Percentiles rank a stretch among this genome's conserved stretches.
These are phyloP conservation scores for Russula compacta DNA, from an alignment of 768 basidiomycete genomes.

Conservation along the genomic window DNA sequence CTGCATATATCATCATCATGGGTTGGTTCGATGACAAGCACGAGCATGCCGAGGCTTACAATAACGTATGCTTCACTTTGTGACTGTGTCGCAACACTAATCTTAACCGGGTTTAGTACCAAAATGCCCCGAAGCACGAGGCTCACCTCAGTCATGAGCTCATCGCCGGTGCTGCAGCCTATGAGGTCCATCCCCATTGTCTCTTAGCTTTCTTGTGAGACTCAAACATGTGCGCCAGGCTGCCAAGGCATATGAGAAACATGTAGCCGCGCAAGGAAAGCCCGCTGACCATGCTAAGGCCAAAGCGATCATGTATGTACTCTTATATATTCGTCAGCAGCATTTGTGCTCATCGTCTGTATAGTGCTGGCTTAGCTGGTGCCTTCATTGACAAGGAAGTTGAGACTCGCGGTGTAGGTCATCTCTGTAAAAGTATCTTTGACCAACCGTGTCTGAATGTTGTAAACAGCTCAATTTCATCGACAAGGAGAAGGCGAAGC, in stretches of 20 bases:
- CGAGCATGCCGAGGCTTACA: background rate
- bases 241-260: slow-evolving; percentile 53
- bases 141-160: slow-evolving; percentile 52
- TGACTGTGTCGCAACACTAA: background rate
- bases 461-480: slow-evolving; percentile 34
- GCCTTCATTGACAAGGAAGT: slow-evolving; percentile 43
- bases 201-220: background rate
- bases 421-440: background rate
- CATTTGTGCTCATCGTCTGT: slow-evolving; percentile 3
- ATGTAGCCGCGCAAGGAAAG: slow-evolving; percentile 40
- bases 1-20: background rate
- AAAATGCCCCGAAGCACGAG: slow-evolving; percentile 32
- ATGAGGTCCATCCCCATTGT: slow-evolving; percentile 35
- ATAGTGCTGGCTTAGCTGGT: slow-evolving; percentile 47
- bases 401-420: slow-evolving; percentile 50
- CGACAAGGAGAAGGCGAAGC: slow-evolving; percentile 37
- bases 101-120: background rate
- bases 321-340: background rate
- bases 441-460: background rate
- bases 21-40: background rate
- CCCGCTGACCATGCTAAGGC: slow-evolving; percentile 42
- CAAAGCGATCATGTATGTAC: slow-evolving; percentile 42
- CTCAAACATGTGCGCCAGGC: slow-evolving; percentile 30
- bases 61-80: background rate
- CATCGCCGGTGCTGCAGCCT: slow-evolving; percentile 58